A percentile compares a stretch with the other conserved stretches of the same genome.
Conservation (phyloP, 108 stramenopile species). For the Nitzschia sp. region DNA sequence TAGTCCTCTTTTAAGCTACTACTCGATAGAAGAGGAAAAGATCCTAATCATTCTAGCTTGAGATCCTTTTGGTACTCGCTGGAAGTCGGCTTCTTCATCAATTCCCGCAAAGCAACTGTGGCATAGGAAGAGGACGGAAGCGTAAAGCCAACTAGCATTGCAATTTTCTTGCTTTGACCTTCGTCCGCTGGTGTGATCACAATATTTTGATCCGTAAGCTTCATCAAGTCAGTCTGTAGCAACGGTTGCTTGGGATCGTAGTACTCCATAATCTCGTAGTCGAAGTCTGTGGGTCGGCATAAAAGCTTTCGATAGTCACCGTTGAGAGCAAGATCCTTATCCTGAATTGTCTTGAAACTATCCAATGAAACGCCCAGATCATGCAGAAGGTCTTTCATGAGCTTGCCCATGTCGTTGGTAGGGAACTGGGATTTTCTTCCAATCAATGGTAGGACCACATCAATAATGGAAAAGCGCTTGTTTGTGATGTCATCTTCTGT, state of each 20-base stretch:
- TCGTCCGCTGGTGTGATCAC: slow-evolving; percentile 11
- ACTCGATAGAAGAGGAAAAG: too few relatives aligned
- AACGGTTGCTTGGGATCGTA: slow-evolving; percentile 78
- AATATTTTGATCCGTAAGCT: slow-evolving; percentile 46
- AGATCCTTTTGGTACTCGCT: slow-evolving; percentile 80
- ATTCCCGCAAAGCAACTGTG: slow-evolving; percentile 85
- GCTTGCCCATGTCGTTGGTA: slow-evolving; percentile 46
- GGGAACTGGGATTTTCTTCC: slow-evolving; percentile 76
- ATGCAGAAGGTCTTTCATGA: slow-evolving; percentile 55
- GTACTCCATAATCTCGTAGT: slow-evolving; percentile 63
- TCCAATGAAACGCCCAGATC: slow-evolving; percentile 47
- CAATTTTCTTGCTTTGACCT: slow-evolving; percentile 44
- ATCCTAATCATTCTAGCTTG: slow-evolving; percentile 45
- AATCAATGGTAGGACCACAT: slow-evolving; percentile 85
- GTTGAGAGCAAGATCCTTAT: slow-evolving; percentile 40
- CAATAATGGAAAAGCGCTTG: slow-evolving; percentile 61
- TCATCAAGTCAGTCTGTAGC: slow-evolving; percentile 85
- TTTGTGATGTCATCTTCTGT: slow-evolving; percentile 63
- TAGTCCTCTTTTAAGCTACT: too few relatives aligned
- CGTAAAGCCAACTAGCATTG: slow-evolving; percentile 84
- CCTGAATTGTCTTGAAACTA: slow-evolving; percentile 54
- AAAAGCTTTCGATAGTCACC: slow-evolving; percentile 88
- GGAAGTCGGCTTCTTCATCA: slow-evolving; percentile 83
- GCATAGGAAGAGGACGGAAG: slow-evolving; percentile 90
- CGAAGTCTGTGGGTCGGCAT: slow-evolving; percentile 71